Evolutionary conservation across 768 basidiomycete genomes (phyloP).

Genomic region (Mrakia blollopis): DNA sequence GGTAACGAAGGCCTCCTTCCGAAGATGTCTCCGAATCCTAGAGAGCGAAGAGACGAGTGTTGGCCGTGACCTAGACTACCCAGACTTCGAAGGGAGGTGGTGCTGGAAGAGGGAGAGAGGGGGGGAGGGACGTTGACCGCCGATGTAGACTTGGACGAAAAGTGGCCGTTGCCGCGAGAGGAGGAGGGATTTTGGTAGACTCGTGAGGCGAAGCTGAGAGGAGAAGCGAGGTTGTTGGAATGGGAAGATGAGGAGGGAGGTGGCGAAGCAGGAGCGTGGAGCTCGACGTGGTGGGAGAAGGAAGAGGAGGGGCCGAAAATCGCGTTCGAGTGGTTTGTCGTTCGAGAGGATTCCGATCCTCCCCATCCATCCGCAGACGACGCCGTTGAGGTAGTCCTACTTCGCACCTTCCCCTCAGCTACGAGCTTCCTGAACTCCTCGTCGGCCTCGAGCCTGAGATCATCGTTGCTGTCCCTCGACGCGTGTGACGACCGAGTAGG

Average conservation of each 20-base stretch:
- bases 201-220: not conserved
- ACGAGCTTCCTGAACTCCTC: slow-evolving; percentile 13
- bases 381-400: not conserved
- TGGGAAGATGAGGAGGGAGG: not conserved
- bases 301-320: not conserved
- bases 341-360: not conserved
- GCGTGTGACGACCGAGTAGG: not conserved
- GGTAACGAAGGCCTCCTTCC: not conserved
- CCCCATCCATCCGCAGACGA: not conserved
- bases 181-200: not conserved
- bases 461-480: not conserved
- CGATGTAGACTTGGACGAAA: not conserved
- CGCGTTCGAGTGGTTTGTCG: not conserved
- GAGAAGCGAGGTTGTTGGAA: not conserved
- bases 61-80: not conserved
- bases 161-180: not conserved
- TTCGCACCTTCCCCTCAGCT: not conserved
- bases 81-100: not conserved
- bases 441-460: not conserved
- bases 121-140: not conserved
- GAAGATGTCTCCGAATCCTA: not conserved
- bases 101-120: not conserved
- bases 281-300: not conserved
- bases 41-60: not conserved
- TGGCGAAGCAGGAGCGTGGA: not conserved